Evolutionary conservation across 1,139 yeast genomes (phyloP), one percentile per base, ranked within the genome.

Genomic region (Nadsonia commutata): DNA sequence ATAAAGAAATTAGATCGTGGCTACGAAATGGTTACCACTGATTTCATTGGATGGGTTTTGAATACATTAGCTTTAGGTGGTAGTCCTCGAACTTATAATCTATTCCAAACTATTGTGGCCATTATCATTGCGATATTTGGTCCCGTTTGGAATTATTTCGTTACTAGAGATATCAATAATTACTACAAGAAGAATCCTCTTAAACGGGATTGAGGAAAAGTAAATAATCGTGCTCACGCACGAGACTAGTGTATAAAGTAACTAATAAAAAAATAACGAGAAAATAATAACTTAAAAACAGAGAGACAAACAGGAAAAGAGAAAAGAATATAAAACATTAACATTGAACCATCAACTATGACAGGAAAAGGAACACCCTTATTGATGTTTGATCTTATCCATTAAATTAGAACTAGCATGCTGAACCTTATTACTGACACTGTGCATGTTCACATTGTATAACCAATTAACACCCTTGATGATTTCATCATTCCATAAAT

Each of bases 401-500:
- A 27, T 27, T 16, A 27, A 27, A 16, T 27, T 16, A 16, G 33
- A 27, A 13, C 33, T 27, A 16, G 33, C 33, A 13, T 27, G 33
- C 13, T 27, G 33, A 27, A 27, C n/a, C 16, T 27, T 4, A 16
- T 27, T 13, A 27, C 33, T 27, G n/a, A 27, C 33, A 9, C n/a
- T 27, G n/a, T 13, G 16, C 33, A 27, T 27, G n/a, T 27, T 43
- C 22, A 44, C 22, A 20, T 76, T 60, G 55, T 78, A 78, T 3
- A 65, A 46, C 78, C 84, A 80, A 52, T 78, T 78, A 20, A 78
- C 85, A 51, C 73, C 71, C 41, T 66, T 69, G 49, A 80, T 70
- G 43, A 84, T 72, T 57, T 82, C 93, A 43, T 74, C 78, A 55
- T 84, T 80, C 95, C 95, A 84, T 40, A 83, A 68, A 55, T 84